phyloP scores from a whole-genome alignment of 352 stramenopile genomes.

The Pythium biforme region DNA sequence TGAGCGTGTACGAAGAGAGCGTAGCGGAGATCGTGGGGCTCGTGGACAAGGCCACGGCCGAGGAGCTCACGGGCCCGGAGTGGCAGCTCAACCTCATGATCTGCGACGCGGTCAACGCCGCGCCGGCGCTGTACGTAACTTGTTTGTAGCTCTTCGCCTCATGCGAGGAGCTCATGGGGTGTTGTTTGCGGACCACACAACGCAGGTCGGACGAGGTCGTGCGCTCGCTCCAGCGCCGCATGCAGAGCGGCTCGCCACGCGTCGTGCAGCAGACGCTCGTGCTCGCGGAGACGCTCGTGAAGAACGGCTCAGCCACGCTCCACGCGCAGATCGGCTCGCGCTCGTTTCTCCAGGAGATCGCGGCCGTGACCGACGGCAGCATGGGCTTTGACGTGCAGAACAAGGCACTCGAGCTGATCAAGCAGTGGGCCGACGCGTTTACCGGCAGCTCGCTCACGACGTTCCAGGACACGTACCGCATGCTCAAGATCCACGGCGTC shows the following conservation, averaged over 20 bases:
- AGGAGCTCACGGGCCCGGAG: conserved; percentile 46
- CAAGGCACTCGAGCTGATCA: conserved; percentile 72
- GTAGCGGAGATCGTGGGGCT: conserved; percentile 42
- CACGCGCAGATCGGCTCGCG: conserved; percentile 57
- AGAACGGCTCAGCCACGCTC: conserved; percentile 65
- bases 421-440: conserved; percentile 81
- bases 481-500: conserved; percentile 75
- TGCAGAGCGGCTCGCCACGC: conserved; percentile 52
- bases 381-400: conserved; percentile 76
- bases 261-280: conserved; percentile 54
- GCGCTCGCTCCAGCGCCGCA: conserved; percentile 47
- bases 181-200: too few species aligned
- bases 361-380: conserved; percentile 60
- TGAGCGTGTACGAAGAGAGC: conserved; percentile 46
- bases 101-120: conserved; percentile 64
- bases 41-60: conserved; percentile 56
- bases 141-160: background rate
- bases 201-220: conserved; percentile 62
- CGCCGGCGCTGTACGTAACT: conserved; percentile 37
- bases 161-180: background rate
- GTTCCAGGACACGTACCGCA: conserved; percentile 76
- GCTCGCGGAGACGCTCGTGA: conserved; percentile 71
- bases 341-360: conserved; percentile 68
- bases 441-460: conserved; percentile 38
- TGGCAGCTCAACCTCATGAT: conserved; percentile 76